Evolutionary conservation across 2,329 filamentous ascomycete species (phyloP).

Genomic region (Cryphonectria naterciae): DNA sequence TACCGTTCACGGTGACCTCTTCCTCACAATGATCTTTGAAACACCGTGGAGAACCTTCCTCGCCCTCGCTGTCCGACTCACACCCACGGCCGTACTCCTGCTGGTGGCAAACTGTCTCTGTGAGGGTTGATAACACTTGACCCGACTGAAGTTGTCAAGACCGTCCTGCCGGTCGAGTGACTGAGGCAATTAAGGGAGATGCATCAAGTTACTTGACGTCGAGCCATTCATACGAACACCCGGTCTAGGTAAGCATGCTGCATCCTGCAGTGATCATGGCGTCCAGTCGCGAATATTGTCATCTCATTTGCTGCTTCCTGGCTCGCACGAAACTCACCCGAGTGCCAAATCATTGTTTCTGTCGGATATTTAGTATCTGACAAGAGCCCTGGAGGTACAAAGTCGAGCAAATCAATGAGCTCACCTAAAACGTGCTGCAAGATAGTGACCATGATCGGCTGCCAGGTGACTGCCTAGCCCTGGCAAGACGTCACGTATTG

Average conservation of each 20-base stretch:
- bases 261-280: not conserved
- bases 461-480: not conserved
- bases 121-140: not conserved
- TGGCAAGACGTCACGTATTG: not conserved
- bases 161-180: not conserved
- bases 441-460: not conserved
- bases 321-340: not conserved
- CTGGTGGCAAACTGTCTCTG: conserved; percentile 35
- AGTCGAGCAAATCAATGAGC: not conserved
- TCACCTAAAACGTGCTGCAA: not conserved
- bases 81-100: conserved; percentile 45
- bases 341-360: not conserved
- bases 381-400: not conserved
- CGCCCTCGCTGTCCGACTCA: conserved; percentile 31
- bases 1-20: conserved; percentile 50
- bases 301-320: not conserved
- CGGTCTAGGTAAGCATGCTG: not conserved
- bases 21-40: conserved; percentile 45
- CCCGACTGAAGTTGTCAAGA: not conserved
- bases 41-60: conserved; percentile 42
- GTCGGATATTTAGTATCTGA: not conserved
- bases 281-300: not conserved
- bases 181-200: not conserved
- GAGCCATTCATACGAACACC: not conserved
- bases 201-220: not conserved